These are phyloP conservation scores for Globisporangium solare DNA, from an alignment of 352 stramenopile genomes.

Conservation along the genomic window DNA sequence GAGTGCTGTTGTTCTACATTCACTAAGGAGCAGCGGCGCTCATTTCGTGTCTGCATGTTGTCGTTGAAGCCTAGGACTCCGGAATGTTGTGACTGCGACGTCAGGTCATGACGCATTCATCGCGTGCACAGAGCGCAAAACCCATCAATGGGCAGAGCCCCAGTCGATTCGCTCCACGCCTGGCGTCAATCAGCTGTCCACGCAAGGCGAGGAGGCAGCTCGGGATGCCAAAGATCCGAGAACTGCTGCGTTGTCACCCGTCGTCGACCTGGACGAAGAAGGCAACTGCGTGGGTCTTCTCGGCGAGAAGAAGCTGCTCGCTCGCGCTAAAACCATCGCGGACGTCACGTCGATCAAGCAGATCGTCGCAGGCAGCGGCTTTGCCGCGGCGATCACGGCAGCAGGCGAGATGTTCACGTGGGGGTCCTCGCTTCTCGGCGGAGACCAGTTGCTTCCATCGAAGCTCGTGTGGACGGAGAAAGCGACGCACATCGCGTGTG, in stretches of 20 bases:
- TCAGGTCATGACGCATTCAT: constrained; percentile 19
- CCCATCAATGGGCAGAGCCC: constrained; percentile 31
- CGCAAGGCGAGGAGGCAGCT: not conserved
- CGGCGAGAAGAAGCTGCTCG: constrained; percentile 32
- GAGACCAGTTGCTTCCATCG: constrained; percentile 12
- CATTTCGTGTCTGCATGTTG: not conserved
- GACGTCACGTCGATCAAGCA: constrained; percentile 33
- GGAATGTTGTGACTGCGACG: constrained; percentile 24
- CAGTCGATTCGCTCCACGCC: constrained; percentile 1
- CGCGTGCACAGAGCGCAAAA: constrained; percentile 29
- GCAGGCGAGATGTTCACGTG: constrained; percentile 36
- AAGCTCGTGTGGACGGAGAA: constrained; percentile 17
- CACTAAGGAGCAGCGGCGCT: not conserved
- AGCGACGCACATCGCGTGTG: constrained; percentile 39
- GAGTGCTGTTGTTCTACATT: constrained; percentile 3
- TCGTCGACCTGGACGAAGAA: constrained; percentile 23
- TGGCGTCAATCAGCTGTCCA: not conserved
- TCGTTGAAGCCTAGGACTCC: constrained; percentile 25
- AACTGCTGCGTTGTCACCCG: not conserved
- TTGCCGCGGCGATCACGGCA: constrained; percentile 28
- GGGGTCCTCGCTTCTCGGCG: constrained; percentile 14
- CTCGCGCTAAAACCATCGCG: constrained; percentile 37
- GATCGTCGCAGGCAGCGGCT: constrained; percentile 28
- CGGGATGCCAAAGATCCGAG: not conserved
- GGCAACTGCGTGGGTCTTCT: constrained; percentile 54